Evolutionary conservation across 2,329 filamentous ascomycete genomes (phyloP).

Genomic region (Dactylellina cionopaga): DNA sequence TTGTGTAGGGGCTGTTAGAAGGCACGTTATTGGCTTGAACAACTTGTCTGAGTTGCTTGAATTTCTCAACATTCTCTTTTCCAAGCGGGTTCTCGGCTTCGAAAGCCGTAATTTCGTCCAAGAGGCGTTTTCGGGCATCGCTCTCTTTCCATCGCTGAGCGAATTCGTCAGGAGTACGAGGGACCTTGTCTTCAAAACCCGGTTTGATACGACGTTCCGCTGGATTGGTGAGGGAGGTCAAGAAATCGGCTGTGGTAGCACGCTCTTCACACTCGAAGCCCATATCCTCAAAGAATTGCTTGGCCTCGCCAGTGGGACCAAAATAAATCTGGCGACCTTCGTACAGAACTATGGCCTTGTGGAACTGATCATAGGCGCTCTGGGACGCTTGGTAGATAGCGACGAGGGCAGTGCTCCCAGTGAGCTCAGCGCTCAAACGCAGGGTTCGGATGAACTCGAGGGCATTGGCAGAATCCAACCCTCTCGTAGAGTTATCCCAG

Average conservation of each 20-base stretch:
- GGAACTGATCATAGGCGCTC: conserved; percentile 64
- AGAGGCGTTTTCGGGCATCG: conserved; percentile 58
- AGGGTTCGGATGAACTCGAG: conserved; percentile 77
- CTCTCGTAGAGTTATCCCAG: conserved; percentile 80
- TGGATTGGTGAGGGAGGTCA: conserved; percentile 75
- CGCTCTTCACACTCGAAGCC: conserved; percentile 75
- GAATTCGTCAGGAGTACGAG: conserved; percentile 72
- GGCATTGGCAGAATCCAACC: conserved; percentile 78
- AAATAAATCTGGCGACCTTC: conserved; percentile 81
- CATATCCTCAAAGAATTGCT: conserved; percentile 73
- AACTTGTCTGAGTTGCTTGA: conserved; percentile 58
- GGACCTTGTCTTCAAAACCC: conserved; percentile 68
- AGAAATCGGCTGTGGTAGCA: conserved; percentile 76
- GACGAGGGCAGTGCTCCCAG: conserved; percentile 71
- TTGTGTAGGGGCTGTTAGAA: conserved; percentile 72
- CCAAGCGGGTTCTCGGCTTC: conserved; percentile 62
- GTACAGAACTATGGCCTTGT: conserved; percentile 79
- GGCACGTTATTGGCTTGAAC: conserved; percentile 53
- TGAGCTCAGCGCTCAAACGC: conserved; percentile 72
- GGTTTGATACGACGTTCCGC: conserved; percentile 68
- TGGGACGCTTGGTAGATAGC: conserved; percentile 74
- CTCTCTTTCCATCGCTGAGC: conserved; percentile 67
- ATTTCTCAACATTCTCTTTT: conserved; percentile 59
- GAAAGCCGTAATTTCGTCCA: conserved; percentile 67
- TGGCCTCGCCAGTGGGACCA: conserved; percentile 70